phyloP scores from a whole-genome alignment of 2,329 filamentous ascomycete species.

The Aspergillus pseudonomiae region DNA sequence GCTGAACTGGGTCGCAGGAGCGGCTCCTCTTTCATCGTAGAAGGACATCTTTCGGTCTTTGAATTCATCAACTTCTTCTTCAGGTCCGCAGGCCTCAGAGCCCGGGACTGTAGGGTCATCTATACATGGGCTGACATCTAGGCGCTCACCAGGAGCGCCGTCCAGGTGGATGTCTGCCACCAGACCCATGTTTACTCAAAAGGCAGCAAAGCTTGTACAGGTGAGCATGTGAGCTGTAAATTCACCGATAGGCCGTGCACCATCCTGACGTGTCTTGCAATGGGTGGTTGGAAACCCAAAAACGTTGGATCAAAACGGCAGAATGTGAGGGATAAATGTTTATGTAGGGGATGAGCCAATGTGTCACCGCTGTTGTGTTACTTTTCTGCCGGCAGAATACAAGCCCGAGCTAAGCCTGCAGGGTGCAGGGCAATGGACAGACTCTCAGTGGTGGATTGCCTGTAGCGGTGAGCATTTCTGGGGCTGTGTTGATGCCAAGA shows the following conservation, averaged over 20 bases:
- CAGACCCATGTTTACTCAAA: slow-evolving; percentile 3
- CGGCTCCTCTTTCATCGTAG: background rate
- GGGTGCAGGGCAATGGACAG: background rate
- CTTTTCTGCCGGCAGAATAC: background rate
- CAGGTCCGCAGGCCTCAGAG: background rate
- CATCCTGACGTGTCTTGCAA: slow-evolving; percentile 10
- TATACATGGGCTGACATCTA: background rate
- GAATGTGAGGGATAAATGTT: background rate
- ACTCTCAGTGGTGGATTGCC: background rate
- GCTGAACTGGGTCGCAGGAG: slow-evolving; percentile 74
- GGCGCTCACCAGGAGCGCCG: slow-evolving; percentile 1
- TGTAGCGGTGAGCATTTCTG: background rate
- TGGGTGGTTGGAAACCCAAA: background rate
- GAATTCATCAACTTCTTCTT: slow-evolving; percentile 1
- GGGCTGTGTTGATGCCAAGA: slow-evolving; percentile 4
- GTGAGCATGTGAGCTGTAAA: background rate
- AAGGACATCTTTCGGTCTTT: slow-evolving; percentile 6
- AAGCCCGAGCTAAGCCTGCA: background rate
- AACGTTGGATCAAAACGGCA: background rate
- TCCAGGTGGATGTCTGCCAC: slow-evolving; percentile 7
- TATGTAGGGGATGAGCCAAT: background rate
- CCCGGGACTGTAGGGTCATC: background rate
- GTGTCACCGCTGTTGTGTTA: background rate
- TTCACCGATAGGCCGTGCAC: slow-evolving; percentile 1
- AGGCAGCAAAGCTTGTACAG: background rate